Evolutionary conservation across 2,329 filamentous ascomycete species (phyloP), one percentile per base, ranked within the genome.

Genomic region (Fusarium nisikadoi): DNA sequence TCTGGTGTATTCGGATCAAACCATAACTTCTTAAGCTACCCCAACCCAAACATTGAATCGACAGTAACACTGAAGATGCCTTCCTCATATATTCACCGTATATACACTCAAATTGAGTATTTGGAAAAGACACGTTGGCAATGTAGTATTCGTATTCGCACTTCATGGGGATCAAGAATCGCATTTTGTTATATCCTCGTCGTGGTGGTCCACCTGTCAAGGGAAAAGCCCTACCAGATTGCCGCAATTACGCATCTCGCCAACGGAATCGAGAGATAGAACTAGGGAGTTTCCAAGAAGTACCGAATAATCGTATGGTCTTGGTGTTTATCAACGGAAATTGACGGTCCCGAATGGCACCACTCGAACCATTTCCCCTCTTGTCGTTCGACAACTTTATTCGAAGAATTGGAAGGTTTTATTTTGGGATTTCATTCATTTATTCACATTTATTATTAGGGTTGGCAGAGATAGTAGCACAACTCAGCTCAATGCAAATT

Each of bases 241-340:
- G 38, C 42, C 27, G 60, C 20, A 67, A 62, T 54, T 52, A 36
- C 45, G 41, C 62, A 58, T 36, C 35, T 55, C 6, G 17, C 36
- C 43, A 47, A 43, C 20, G 23, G 10, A 14, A 42, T n/a, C 20
- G 62, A 49, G 39, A 46, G 20, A 54, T 9, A 14, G 42, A 59
- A 16, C 39, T 23, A 62, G 68, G 39, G 49, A 49, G 38, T 19
- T 66, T 69, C 65, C 75, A 74, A 68, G 36, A 72, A 75, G 70
- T 69, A 77, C 75, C 75, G 69, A 75, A 75, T 43, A 64, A 76
- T 76, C 75, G 74, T 76, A 76, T 65, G 75, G 73, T 74, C 58
- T 58, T 65, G 62, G 62, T 77, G 75, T 62, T 61, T 49, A 57
- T 57, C 65, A 64, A 50, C 72, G 70, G 75, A 58, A 77, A 49